Conservation (phyloP, 352 stramenopile species). For the Phytophthora syringae region DNA sequence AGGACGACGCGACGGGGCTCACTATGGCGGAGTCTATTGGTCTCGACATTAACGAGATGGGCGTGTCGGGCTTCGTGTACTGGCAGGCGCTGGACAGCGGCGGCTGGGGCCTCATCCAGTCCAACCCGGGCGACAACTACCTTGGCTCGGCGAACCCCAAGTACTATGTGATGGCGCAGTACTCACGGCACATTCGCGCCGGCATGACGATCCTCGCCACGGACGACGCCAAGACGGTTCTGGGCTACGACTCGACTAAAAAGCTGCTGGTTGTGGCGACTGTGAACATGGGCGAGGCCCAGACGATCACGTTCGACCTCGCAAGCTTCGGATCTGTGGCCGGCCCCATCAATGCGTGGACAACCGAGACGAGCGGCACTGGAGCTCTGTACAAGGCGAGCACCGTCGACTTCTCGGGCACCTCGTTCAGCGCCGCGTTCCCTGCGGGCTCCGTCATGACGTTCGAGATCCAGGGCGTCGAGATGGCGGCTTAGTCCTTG, state of each 20-base stretch:
- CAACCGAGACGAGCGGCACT: constrained; percentile 51
- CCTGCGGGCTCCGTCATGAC: constrained; percentile 32
- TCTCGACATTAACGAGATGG: constrained; percentile 68
- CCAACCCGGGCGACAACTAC: constrained; percentile 48
- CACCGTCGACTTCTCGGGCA: constrained; percentile 17
- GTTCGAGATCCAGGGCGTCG: constrained; percentile 30
- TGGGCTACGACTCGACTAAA: constrained; percentile 44
- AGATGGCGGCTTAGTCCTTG: constrained; percentile 11
- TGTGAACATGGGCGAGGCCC: constrained; percentile 43
- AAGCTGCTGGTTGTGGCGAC: constrained; percentile 55
- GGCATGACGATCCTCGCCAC: constrained; percentile 58
- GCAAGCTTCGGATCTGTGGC: constrained; percentile 38
- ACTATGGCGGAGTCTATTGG: constrained; percentile 63
- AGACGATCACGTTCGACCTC: constrained; percentile 54
- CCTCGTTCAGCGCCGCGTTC: constrained; percentile 24
- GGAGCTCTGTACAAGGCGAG: constrained; percentile 41
- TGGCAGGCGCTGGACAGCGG: constrained; percentile 64
- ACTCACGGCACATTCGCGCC: constrained; percentile 60
- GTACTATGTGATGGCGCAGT: constrained; percentile 63
- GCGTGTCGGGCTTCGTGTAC: constrained; percentile 64
- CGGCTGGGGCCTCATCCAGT: constrained; percentile 47
- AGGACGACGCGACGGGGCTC: constrained; percentile 53
- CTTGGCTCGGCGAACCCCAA: constrained; percentile 52
- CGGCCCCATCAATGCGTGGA: constrained; percentile 42
- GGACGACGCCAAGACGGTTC: constrained; percentile 46